Percentiles rank a stretch among this genome's conserved stretches.
Evolutionary conservation across 2,329 filamentous ascomycete genomes (phyloP).

Genomic region (Colletotrichum horii): DNA sequence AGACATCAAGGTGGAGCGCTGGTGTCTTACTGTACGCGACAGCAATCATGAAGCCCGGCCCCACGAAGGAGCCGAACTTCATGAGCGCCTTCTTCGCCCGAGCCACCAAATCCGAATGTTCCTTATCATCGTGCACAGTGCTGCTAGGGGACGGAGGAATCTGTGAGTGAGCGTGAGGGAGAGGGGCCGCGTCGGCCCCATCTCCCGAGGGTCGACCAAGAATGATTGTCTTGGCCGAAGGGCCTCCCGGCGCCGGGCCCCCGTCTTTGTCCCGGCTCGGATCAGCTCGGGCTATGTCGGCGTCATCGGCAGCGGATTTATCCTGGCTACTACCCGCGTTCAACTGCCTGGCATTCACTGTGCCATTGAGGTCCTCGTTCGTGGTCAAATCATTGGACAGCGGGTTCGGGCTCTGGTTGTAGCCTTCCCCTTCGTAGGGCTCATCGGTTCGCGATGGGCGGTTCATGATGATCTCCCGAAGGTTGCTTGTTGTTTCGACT

Average conservation of each 20-base stretch:
- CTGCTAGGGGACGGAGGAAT: neutral
- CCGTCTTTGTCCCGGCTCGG: neutral
- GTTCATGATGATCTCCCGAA: slow-evolving; percentile 9
- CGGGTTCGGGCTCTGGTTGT: slow-evolving; percentile 53
- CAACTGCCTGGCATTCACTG: slow-evolving; percentile 37
- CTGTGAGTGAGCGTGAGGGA: slow-evolving; percentile 11
- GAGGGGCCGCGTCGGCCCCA: slow-evolving; percentile 5
- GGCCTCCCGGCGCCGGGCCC: neutral
- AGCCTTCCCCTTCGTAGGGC: slow-evolving; percentile 31
- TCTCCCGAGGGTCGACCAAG: slow-evolving; percentile 19
- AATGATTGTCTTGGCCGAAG: neutral
- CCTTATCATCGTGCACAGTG: neutral
- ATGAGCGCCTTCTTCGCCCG: slow-evolving; percentile 33
- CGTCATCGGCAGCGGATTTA: neutral
- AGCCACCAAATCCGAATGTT: neutral
- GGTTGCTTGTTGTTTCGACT: neutral
- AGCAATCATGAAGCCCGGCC: slow-evolving; percentile 70
- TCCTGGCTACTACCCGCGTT: neutral
- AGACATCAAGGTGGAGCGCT: neutral
- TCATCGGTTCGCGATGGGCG: slow-evolving; percentile 24
- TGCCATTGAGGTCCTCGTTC: slow-evolving; percentile 48
- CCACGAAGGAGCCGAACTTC: slow-evolving; percentile 64
- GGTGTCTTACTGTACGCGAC: slow-evolving; percentile 59
- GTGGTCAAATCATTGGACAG: slow-evolving; percentile 53
- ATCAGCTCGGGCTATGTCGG: neutral